Base-by-base conservation (phyloP, 306 rosid species). In the Adenanthera pavonina region DNA sequence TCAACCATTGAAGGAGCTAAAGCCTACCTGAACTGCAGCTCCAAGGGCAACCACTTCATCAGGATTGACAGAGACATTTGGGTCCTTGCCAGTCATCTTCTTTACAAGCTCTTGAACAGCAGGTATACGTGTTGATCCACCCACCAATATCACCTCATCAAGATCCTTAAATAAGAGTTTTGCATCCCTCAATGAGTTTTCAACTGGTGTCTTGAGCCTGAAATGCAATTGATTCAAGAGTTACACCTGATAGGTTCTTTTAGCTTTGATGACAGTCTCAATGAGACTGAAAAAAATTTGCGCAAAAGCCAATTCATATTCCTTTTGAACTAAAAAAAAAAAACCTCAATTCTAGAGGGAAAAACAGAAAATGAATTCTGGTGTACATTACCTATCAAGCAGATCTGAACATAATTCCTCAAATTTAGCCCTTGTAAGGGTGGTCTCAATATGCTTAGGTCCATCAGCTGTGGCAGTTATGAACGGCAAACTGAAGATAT, bases 21-120 rank as follows among this genome's bases (percentile, higher is more conserved):
- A 72, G 35, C 85, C 43, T 49, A 94, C 98, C 96, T 92, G 97
- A 82, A 94, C 98, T 36, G 98, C 98, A 88, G 98, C 98, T 13
- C 98, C 98, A 41, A 94, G 87, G 40, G 98, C 97, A 71, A 94
- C 98, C 86, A 94, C 98, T 89, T 94, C 98, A 85, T 94, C 97
- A 38, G 98, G 98, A 80, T 94, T 94, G 60, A 94, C 98, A 1
- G 97, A 91, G 76, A 94, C 95, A 80, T 94, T 94, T 16, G 98
- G 98, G 36, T 91, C 98, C 83, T 92, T 94, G 52, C 97, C 93
- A 57, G 87, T 94, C 92, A 92, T 1, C 88, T 94, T 94, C 90
- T 88, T 92, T 6, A 94, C 97, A 56, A 94, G 94, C 85, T 91
- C 96, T 81, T 94, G 98, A 74, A 92, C 97, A 61, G 97, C 96